Percentiles rank a stretch among this genome's conserved stretches.
These are phyloP conservation scores for Phytophthora pistaciae DNA, from an alignment of 352 stramenopile genomes.

Conservation along the genomic window DNA sequence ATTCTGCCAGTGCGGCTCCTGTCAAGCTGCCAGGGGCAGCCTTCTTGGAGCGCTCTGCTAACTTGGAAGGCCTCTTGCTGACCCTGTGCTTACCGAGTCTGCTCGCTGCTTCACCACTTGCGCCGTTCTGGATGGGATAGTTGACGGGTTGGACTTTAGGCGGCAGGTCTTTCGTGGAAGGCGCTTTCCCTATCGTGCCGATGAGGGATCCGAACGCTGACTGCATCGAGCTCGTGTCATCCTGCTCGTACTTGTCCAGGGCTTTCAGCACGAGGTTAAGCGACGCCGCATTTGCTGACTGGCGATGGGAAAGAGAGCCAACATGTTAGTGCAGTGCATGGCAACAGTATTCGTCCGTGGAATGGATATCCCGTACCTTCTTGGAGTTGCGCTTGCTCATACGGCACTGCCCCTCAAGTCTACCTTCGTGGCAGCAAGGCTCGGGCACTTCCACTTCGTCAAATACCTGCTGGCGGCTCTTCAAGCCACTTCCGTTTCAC, in stretches of 20 bases:
- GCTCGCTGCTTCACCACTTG: neutral
- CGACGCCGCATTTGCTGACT: constrained; percentile 47
- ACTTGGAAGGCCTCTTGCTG: constrained; percentile 18
- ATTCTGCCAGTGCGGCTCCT: constrained; percentile 46
- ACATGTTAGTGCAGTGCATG: neutral
- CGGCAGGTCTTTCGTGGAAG: constrained; percentile 19
- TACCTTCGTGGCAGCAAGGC: neutral
- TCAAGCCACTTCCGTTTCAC: constrained; percentile 44
- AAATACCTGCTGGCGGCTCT: constrained; percentile 20
- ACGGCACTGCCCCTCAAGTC: neutral
- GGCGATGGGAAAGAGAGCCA: constrained; percentile 7
- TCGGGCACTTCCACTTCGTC: neutral
- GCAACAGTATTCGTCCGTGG: neutral
- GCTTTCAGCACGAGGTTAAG: constrained; percentile 67
- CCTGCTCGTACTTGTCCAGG: constrained; percentile 69
- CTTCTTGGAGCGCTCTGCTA: constrained; percentile 20
- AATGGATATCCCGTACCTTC: constrained; percentile 38
- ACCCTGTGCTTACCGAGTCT: constrained; percentile 16
- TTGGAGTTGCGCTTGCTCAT: constrained; percentile 68
- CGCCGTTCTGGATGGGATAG: constrained; percentile 23
- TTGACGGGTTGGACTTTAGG: constrained; percentile 23
- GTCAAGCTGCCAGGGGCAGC: constrained; percentile 18
- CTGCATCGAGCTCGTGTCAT: constrained; percentile 31
- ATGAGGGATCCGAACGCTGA: constrained; percentile 40
- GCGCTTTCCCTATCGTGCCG: constrained; percentile 23